Evolutionary conservation across 805 yeast species (phyloP).

Genomic region (Pichia manshurica): DNA sequence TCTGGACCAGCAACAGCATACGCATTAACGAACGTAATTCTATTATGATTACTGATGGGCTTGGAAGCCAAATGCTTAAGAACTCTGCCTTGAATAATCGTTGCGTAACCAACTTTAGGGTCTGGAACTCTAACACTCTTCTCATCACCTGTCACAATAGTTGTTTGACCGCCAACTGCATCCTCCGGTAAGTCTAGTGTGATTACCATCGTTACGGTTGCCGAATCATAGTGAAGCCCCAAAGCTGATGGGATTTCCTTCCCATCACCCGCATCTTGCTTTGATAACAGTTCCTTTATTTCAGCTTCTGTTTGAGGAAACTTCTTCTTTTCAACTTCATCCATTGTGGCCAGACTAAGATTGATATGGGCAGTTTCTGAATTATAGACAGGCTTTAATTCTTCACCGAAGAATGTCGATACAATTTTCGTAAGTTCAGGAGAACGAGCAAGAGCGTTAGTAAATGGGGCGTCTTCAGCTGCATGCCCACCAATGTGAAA

Average conservation of each 20-base stretch:
- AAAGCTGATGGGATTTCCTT: slow-evolving; percentile 39
- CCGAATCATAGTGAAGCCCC: slow-evolving; percentile 44
- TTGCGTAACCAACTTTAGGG: slow-evolving; percentile 40
- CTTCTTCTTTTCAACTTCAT: slow-evolving; percentile 10
- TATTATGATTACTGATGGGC: slow-evolving; percentile 34
- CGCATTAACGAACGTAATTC: slow-evolving; percentile 32
- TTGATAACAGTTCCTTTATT: neutral
- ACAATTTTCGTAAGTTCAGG: slow-evolving; percentile 45
- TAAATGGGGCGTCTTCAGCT: slow-evolving; percentile 37
- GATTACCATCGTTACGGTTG: slow-evolving; percentile 44
- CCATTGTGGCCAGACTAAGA: slow-evolving; percentile 34
- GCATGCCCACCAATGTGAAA: slow-evolving; percentile 47
- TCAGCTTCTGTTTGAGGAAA: slow-evolving; percentile 16
- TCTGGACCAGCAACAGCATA: slow-evolving; percentile 26
- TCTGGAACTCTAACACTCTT: slow-evolving; percentile 30
- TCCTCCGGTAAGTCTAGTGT: slow-evolving; percentile 43
- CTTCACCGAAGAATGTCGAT: slow-evolving; percentile 45
- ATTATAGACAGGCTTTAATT: slow-evolving; percentile 40
- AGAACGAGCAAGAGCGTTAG: slow-evolving; percentile 45
- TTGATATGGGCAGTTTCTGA: slow-evolving; percentile 52
- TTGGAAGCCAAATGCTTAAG: slow-evolving; percentile 44
- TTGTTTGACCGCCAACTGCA: slow-evolving; percentile 47
- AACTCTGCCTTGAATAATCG: slow-evolving; percentile 42
- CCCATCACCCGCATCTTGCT: slow-evolving; percentile 23
- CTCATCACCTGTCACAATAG: slow-evolving; percentile 41